Evolutionary conservation across 2,329 filamentous ascomycete genomes (phyloP).

Genomic region (Fusarium coffeatum): DNA sequence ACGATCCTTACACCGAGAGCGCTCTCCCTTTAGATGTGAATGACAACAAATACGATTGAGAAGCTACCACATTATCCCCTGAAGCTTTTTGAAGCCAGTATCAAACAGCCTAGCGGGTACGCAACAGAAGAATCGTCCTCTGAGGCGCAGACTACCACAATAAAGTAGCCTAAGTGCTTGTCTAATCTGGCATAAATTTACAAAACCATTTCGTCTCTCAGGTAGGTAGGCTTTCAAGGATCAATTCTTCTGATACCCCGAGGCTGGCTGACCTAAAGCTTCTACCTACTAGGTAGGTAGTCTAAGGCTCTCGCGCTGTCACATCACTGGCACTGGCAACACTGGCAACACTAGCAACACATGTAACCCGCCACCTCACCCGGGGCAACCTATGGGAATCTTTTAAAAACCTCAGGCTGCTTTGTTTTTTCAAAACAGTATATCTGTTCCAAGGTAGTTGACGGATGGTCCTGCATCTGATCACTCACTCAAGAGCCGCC

Average conservation of each 20-base stretch:
- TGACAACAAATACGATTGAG: background rate
- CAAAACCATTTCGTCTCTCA: no score
- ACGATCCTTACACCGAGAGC: background rate
- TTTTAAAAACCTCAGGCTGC: background rate
- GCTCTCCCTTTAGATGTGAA: background rate
- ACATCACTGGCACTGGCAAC: conserved; percentile 2
- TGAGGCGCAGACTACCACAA: no score
- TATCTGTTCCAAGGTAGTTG: background rate
- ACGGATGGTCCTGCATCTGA: background rate
- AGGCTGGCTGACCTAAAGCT: background rate
- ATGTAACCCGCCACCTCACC: background rate
- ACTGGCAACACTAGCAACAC: background rate
- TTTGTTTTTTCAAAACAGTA: background rate
- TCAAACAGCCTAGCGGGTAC: no score
- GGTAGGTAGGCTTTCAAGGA: background rate
- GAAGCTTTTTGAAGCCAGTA: background rate
- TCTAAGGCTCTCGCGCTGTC: background rate
- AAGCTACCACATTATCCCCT: background rate
- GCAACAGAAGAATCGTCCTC: no score
- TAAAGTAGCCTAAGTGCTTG: no score
- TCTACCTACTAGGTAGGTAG: background rate
- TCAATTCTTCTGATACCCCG: no score
- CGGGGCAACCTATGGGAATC: background rate
- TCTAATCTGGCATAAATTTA: no score
- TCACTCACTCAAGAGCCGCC: background rate